Evolutionary conservation across 2,329 filamentous ascomycete genomes (phyloP).

Genomic region (Conoideocrella luteorostrata): DNA sequence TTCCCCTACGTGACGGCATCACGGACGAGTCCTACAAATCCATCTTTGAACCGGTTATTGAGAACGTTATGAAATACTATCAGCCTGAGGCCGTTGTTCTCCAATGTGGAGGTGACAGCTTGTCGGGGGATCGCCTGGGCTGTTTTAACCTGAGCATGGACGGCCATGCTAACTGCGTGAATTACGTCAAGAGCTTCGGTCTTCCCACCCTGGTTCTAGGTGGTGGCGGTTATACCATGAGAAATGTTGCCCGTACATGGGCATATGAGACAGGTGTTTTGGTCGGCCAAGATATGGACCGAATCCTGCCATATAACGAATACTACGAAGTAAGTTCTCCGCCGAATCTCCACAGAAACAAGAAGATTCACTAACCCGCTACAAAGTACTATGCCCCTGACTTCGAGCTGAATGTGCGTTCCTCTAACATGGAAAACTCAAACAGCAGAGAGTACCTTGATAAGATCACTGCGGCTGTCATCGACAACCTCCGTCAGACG

Average conservation of each 20-base stretch:
- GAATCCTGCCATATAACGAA: constrained; percentile 89
- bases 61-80: constrained; percentile 80
- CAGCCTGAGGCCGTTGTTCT: constrained; percentile 87
- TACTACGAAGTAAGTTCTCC: constrained; percentile 65
- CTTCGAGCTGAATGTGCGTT: constrained; percentile 81
- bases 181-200: constrained; percentile 79
- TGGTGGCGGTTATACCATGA: constrained; percentile 93
- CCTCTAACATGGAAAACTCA: constrained; percentile 86
- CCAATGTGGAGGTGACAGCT: constrained; percentile 90
- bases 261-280: constrained; percentile 91
- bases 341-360: no score
- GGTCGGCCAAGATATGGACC: constrained; percentile 73
- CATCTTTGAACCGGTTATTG: constrained; percentile 87
- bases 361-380: constrained; percentile 16
- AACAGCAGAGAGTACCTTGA: constrained; percentile 78
- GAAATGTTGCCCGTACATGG: constrained; percentile 96
- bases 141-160: constrained; percentile 98
- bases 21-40: constrained; percentile 83
- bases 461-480: constrained; percentile 72
- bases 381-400: constrained; percentile 81
- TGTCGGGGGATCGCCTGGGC: constrained; percentile 88
- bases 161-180: constrained; percentile 90
- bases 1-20: constrained; percentile 86
- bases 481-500: constrained; percentile 82
- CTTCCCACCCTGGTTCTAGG: constrained; percentile 88